Evolutionary conservation across 305 asterid species (phyloP).

Genomic region (Nicotiana rustica): DNA sequence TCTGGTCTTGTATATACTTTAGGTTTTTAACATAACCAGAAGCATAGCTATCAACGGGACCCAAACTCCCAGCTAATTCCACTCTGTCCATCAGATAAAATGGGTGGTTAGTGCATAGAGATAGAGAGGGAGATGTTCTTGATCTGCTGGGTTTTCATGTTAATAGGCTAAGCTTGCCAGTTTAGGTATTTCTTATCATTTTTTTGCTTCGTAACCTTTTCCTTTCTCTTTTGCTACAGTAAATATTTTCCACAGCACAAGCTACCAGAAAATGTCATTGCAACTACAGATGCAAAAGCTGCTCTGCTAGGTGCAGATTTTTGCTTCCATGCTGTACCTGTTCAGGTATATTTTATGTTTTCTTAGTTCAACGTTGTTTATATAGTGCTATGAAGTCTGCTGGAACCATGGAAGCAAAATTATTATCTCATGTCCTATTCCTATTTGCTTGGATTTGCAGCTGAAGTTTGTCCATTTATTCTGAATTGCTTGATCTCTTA

Average conservation of each 20-base stretch:
- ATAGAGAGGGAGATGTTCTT: background rate
- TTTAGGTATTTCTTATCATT: background rate
- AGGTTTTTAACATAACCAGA: background rate
- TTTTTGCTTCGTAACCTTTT: conserved; percentile 29
- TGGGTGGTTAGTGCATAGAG: too few relatives aligned
- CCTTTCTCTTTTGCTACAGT: conserved; percentile 49
- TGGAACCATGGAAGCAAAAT: background rate
- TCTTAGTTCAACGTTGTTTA: conserved; percentile 16
- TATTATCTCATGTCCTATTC: background rate
- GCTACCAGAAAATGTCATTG: conserved; percentile 77
- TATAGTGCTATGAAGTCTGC: conserved; percentile 2
- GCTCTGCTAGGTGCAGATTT: conserved; percentile 85
- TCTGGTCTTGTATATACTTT: conserved; percentile 1
- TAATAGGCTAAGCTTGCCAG: background rate
- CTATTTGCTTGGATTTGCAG: background rate
- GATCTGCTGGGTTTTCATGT: background rate
- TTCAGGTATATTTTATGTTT: conserved; percentile 61
- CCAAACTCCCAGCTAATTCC: conserved; percentile 22
- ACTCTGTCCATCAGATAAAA: background rate
- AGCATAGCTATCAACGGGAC: background rate
- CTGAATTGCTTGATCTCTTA: conserved; percentile 29
- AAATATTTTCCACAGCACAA: conserved; percentile 80
- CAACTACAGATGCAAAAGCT: conserved; percentile 83
- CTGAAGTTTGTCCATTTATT: conserved; percentile 11
- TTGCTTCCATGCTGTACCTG: conserved; percentile 96